A percentile compares a stretch with the other conserved stretches of the same genome.
Evolutionary conservation across 148 eudicot species (phyloP).

Genomic region (Beta vulgaris): DNA sequence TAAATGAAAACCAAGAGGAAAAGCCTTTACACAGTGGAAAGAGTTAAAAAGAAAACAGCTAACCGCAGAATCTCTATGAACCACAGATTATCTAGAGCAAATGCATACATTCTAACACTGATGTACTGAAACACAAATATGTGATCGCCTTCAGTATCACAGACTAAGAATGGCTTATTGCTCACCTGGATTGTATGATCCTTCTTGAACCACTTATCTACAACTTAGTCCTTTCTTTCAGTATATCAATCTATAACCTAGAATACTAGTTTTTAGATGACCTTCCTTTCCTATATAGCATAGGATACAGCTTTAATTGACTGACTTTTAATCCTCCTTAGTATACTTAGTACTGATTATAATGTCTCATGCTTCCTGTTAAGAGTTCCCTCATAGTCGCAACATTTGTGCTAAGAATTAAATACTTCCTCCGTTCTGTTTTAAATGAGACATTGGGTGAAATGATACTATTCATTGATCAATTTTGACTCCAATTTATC

Average conservation of each 20-base stretch:
- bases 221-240: not conserved
- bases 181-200: not conserved
- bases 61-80: not conserved
- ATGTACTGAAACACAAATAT: not conserved
- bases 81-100: not conserved
- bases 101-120: not conserved
- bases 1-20: constrained; percentile 16
- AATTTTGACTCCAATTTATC: too few species aligned
- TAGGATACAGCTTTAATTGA: not conserved
- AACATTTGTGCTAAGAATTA: not conserved
- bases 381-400: not conserved
- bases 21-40: not conserved
- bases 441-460: too few species aligned
- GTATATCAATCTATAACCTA: not conserved
- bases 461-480: too few species aligned
- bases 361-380: not conserved
- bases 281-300: not conserved
- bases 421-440: too few species aligned
- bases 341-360: not conserved
- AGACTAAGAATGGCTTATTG: not conserved
- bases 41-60: not conserved
- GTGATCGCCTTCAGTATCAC: not conserved
- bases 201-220: not conserved
- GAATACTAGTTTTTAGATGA: not conserved
- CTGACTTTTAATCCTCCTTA: not conserved